Conservation (phyloP, 331 rosid genomes). For the Malus hybrid region DNA sequence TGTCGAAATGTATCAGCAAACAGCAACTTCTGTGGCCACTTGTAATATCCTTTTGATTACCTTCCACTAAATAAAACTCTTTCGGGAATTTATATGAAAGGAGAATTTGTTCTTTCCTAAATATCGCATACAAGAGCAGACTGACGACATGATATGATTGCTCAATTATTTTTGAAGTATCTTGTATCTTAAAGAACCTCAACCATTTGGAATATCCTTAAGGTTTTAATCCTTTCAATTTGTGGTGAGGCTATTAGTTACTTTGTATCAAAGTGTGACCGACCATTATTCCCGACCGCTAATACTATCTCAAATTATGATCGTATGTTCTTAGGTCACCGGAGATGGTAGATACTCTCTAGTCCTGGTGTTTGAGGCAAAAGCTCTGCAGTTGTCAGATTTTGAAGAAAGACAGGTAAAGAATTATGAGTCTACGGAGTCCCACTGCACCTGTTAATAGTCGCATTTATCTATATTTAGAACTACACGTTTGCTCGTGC, state of each 20-base stretch:
- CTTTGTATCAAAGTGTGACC: background rate
- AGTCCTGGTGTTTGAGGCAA: slow-evolving; percentile 79
- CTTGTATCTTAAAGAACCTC: background rate
- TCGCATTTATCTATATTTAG: background rate
- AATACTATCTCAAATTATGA: slow-evolving; percentile 13
- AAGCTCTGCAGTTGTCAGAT: slow-evolving; percentile 68
- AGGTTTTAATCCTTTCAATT: background rate
- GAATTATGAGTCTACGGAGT: background rate
- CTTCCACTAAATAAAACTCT: background rate
- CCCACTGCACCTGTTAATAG: background rate
- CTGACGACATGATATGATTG: background rate
- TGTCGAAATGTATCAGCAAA: background rate
- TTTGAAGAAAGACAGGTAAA: slow-evolving; percentile 84
- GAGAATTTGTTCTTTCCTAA: background rate
- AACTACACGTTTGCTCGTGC: background rate
- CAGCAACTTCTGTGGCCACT: background rate
- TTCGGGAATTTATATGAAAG: background rate
- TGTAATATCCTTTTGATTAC: background rate
- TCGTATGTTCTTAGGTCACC: slow-evolving; percentile 49
- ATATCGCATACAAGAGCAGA: slow-evolving; percentile 1
- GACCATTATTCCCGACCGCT: background rate
- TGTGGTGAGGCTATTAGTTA: background rate
- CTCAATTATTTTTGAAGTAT: too few species aligned
- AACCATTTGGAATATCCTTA: background rate
- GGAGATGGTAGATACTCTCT: slow-evolving; percentile 70